phyloP scores from a whole-genome alignment of 208 protist genomes.

The Leishmania guyanensis region DNA sequence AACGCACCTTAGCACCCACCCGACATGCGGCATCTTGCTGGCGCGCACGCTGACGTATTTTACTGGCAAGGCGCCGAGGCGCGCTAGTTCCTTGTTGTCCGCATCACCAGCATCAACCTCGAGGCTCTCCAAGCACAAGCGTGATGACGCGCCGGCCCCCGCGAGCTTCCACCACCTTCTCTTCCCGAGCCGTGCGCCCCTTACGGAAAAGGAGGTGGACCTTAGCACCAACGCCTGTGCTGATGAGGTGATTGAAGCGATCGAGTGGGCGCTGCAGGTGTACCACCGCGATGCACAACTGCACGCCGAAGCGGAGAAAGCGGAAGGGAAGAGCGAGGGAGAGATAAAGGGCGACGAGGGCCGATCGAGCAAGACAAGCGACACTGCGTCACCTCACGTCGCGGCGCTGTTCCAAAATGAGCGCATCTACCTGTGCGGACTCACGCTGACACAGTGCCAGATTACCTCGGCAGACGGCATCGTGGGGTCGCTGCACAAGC shows the following conservation, averaged over 20 bases:
- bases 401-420: conserved; percentile 24
- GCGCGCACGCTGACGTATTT: conserved; percentile 53
- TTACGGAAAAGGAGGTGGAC: conserved; percentile 82
- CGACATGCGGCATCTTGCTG: conserved; percentile 33
- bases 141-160: conserved; percentile 9
- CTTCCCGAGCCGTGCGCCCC: conserved; percentile 13
- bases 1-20: conserved; percentile 45
- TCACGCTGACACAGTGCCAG: conserved; percentile 51
- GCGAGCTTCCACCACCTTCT: conserved; percentile 7
- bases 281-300: conserved; percentile 34
- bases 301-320: neutral
- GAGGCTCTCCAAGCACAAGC: neutral
- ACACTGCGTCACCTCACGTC: neutral
- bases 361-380: neutral
- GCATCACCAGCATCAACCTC: conserved; percentile 2
- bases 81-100: neutral
- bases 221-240: conserved; percentile 50
- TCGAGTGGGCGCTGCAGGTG: conserved; percentile 60
- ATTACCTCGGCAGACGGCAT: conserved; percentile 67
- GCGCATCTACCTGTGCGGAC: conserved; percentile 48
- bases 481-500: conserved; percentile 67
- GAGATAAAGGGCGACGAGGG: neutral
- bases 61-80: conserved; percentile 14
- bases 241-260: conserved; percentile 64
- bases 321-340: neutral